Conservation (phyloP, 2,329 filamentous ascomycete genomes). For the Dothistroma septosporum region DNA sequence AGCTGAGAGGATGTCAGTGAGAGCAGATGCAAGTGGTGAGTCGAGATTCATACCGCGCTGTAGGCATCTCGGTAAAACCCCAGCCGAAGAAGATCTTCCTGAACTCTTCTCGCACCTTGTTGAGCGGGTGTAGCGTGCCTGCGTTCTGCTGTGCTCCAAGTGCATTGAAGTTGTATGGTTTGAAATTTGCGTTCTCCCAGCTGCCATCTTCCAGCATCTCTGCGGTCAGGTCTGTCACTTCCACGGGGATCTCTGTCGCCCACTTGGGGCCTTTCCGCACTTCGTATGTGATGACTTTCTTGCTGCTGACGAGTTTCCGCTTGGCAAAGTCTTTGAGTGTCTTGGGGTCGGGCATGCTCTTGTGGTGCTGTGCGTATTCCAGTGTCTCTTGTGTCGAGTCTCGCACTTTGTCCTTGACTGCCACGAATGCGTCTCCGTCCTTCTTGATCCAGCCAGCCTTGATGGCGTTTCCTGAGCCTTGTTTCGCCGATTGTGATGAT, state of each 20-base stretch:
- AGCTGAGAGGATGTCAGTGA: constrained; percentile 44
- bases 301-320: constrained; percentile 78
- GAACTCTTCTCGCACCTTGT: constrained; percentile 95
- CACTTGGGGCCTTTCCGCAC: constrained; percentile 84
- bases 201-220: constrained; percentile 85
- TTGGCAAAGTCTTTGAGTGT: constrained; percentile 79
- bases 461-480: constrained; percentile 94
- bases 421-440: constrained; percentile 51
- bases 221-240: constrained; percentile 90
- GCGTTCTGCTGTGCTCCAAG: constrained; percentile 56
- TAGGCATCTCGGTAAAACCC: constrained; percentile 98
- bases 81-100: constrained; percentile 98
- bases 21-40: constrained; percentile 44
- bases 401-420: constrained; percentile 65
- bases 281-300: constrained; percentile 81
- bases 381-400: constrained; percentile 77
- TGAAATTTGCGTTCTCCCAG: constrained; percentile 91
- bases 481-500: constrained; percentile 70
- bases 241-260: constrained; percentile 79
- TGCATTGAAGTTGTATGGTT: constrained; percentile 74
- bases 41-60: constrained; percentile 57
- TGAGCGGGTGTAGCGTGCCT: constrained; percentile 57
- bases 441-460: constrained; percentile 68
- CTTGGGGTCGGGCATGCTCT: constrained; percentile 68
- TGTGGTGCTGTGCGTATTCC: constrained; percentile 64